Evolutionary conservation across 345 rosid genomes (phyloP).

Genomic region (Excoecaria agallocha): DNA sequence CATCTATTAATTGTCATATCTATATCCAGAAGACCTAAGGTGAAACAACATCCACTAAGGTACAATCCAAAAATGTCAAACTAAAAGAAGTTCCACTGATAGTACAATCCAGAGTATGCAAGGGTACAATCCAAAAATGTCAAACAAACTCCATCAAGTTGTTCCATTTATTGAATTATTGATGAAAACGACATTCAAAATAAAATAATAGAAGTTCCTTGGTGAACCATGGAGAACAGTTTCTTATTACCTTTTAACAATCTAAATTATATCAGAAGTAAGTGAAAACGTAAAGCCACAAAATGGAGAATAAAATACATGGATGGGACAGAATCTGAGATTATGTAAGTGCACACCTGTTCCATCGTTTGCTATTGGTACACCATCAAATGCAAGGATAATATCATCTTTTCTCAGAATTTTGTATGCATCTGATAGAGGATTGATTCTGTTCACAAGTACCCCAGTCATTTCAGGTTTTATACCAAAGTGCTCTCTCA

Average conservation of each 20-base stretch:
- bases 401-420: constrained; percentile 74
- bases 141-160: neutral
- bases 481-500: constrained; percentile 65
- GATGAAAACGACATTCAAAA: neutral
- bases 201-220: neutral
- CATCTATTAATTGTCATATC: no score
- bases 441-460: constrained; percentile 79
- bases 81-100: no score
- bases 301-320: neutral
- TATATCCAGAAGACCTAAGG: no score
- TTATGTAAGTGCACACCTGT: constrained; percentile 45
- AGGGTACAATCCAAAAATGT: no score
- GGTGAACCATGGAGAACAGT: neutral
- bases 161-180: neutral
- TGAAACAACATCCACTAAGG: no score
- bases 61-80: no score
- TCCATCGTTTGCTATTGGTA: constrained; percentile 85
- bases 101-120: no score
- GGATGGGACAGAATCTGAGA: neutral
- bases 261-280: neutral
- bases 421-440: constrained; percentile 55
- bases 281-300: neutral
- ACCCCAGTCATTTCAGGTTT: constrained; percentile 69
- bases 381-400: constrained; percentile 71
- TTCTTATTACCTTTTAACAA: neutral